Percentiles rank a stretch among this genome's conserved stretches.
Evolutionary conservation across 2,329 filamentous ascomycete genomes (phyloP).

Genomic region (Chaetomiaceae sp.): DNA sequence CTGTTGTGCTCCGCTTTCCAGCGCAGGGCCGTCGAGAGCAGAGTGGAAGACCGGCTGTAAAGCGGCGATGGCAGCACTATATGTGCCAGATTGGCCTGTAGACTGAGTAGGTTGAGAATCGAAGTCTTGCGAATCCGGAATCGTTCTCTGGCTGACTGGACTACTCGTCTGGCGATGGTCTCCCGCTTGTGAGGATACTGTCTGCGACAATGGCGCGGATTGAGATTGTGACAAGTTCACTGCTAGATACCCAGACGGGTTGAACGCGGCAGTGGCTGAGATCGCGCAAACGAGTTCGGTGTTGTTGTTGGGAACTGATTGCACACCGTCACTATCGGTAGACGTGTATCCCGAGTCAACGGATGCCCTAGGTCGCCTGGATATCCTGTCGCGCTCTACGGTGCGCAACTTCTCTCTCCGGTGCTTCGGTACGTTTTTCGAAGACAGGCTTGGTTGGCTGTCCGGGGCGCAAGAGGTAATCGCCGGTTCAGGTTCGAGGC

Average conservation of each 20-base stretch:
- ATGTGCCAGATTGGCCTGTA: neutral
- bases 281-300: constrained; percentile 17
- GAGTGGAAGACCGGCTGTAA: constrained; percentile 20
- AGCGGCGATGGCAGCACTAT: constrained; percentile 13
- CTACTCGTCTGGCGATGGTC: neutral
- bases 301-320: constrained; percentile 2
- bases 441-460: too few species aligned
- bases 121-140: constrained; percentile 39
- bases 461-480: too few species aligned
- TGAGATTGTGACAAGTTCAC: constrained; percentile 9
- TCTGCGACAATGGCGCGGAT: constrained; percentile 16
- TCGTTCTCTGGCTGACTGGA: constrained; percentile 31
- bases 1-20: neutral
- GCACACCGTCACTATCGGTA: constrained; percentile 3
- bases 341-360: constrained; percentile 16
- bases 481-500: constrained; percentile 3
- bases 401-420: neutral
- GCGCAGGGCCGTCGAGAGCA: neutral
- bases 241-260: constrained; percentile 17
- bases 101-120: constrained; percentile 14
- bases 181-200: neutral
- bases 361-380: constrained; percentile 5
- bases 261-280: constrained; percentile 16
- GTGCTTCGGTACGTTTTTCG: constrained; percentile 13
- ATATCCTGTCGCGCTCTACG: neutral